Evolutionary conservation across 345 rosid species (phyloP), one percentile per base, ranked within the genome.

Genomic region (Linum usitatissimum): DNA sequence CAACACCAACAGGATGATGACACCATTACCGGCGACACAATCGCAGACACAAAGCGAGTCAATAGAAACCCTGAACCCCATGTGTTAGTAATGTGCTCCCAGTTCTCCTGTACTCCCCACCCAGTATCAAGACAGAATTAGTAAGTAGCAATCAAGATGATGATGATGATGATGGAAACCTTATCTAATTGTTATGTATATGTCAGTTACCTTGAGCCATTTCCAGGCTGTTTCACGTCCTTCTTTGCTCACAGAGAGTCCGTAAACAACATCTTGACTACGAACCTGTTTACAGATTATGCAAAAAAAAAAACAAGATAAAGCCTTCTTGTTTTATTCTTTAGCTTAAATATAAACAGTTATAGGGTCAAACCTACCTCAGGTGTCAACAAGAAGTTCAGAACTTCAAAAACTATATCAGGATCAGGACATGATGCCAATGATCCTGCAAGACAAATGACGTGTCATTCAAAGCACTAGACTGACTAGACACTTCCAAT

Each of bases 141-240:
- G 4, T 64, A 55, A 18, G 6, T n/a, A 17, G 38, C 38, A 34
- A 34, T 34, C 3, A 63, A 51, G 5, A 51, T 45, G 18, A 45
- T 45, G 51, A 45, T 10, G 5, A 39, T 55, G 18, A 45, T 45
- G 51, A 45, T 45, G 51, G 51, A 45, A 15, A 45, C 17, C 51
- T 23, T 45, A 10, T 12, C 51, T 12, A 10, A 10, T 4, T 45
- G 51, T 45, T 34, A 15, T 13, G 14, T 45, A 13, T 15, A 6
- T 45, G 40, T 48, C 54, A 3, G 68, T 64, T 73, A 86, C 94
- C 94, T 84, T 72, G 61, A 93, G 78, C 99, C 99, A 93, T 63
- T 70, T 71, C 99, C 99, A 90, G 53, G 97, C 90, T 34, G 80
- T 85, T 77, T 92, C 99, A 65, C 99, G 86, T 59, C 97, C 97